Evolutionary conservation across 2,329 filamentous ascomycete species (phyloP).

Genomic region (Aspergillus clavatus): DNA sequence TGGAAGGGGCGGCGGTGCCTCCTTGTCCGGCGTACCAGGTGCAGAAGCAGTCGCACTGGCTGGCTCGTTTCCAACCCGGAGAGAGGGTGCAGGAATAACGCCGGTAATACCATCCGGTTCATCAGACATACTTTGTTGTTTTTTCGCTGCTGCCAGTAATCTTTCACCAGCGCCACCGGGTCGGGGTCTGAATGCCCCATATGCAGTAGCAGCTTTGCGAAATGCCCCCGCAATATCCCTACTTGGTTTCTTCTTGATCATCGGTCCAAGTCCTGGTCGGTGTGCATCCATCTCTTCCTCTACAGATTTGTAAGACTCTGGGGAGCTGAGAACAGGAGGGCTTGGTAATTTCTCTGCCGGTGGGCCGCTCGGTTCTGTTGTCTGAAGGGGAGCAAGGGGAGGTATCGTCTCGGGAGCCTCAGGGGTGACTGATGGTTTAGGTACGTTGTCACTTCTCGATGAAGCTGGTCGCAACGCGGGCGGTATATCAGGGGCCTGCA

Average conservation of each 20-base stretch:
- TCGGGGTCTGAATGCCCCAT: constrained; percentile 76
- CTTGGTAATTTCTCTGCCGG: constrained; percentile 7
- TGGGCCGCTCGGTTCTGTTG: constrained; percentile 7
- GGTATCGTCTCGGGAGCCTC: constrained; percentile 9
- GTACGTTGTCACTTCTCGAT: constrained; percentile 8
- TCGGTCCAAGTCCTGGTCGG: constrained; percentile 78
- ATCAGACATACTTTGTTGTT: constrained; percentile 54
- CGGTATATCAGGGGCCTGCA: constrained; percentile 17
- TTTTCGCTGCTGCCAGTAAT: constrained; percentile 54
- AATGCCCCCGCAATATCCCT: constrained; percentile 69
- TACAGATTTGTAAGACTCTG: constrained; percentile 16
- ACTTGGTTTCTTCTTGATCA: constrained; percentile 78
- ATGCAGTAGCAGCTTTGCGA: constrained; percentile 71
- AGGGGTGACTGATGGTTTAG: neutral
- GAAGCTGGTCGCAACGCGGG: constrained; percentile 21
- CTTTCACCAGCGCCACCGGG: constrained; percentile 81
- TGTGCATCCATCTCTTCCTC: constrained; percentile 50
- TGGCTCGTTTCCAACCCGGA: constrained; percentile 41
- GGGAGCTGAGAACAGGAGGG: constrained; percentile 11
- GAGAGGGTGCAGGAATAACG: constrained; percentile 72
- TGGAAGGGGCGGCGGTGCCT: constrained; percentile 23
- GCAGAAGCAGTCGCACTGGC: constrained; percentile 25
- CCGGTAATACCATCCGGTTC: constrained; percentile 85
- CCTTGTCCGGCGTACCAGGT: constrained; percentile 27
- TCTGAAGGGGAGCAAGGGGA: constrained; percentile 4